Conservation (phyloP, 495 filamentous ascomycete genomes). For the Hyaloscypha bicolor region DNA sequence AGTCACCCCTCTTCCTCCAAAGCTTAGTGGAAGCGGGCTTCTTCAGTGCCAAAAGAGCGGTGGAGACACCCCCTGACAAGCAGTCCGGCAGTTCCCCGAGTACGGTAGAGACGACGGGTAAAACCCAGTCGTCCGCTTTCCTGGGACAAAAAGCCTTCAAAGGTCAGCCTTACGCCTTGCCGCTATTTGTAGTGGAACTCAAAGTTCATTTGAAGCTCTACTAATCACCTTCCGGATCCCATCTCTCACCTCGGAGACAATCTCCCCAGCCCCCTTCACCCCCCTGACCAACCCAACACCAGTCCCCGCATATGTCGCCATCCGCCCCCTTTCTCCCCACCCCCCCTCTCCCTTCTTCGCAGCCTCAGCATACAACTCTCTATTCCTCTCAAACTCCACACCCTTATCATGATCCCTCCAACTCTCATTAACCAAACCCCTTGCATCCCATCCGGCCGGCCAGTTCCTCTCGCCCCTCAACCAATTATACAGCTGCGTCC, state of each 20-base stretch:
- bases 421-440: conserved; percentile 62
- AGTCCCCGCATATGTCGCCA: conserved; percentile 66
- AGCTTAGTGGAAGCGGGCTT: too few species aligned
- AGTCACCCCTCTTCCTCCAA: too few species aligned
- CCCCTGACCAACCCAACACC: conserved; percentile 63
- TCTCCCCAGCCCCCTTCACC: conserved; percentile 65
- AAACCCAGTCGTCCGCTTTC: too few species aligned
- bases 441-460: conserved; percentile 63
- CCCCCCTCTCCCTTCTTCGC: conserved; percentile 46
- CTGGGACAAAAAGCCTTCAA: too few species aligned
- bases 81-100: too few species aligned
- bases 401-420: conserved; percentile 58
- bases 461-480: conserved; percentile 65
- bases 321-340: conserved; percentile 61
- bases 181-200: neutral
- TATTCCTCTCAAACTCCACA: conserved; percentile 56
- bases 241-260: conserved; percentile 46
- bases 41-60: too few species aligned
- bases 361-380: conserved; percentile 57
- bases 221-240: neutral
- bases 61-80: too few species aligned
- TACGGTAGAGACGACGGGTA: too few species aligned
- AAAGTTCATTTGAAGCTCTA: neutral
- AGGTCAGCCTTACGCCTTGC: neutral
- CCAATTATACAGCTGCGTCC: conserved; percentile 70